phyloP scores from a whole-genome alignment of 768 basidiomycete species.

The Russula virescens region DNA sequence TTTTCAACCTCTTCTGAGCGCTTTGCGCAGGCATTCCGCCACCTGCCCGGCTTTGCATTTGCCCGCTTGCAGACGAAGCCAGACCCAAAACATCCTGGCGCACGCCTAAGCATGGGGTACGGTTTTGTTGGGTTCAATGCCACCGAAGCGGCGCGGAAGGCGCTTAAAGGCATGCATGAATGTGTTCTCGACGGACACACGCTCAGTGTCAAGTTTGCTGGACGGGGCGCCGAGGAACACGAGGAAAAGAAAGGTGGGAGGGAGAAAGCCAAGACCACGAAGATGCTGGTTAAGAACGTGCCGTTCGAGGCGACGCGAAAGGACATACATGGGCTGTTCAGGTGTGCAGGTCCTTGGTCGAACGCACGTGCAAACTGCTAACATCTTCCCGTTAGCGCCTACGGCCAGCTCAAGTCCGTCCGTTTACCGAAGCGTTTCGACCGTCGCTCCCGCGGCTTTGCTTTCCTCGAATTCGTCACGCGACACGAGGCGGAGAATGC shows the following conservation, averaged over 20 bases:
- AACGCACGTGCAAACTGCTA: not conserved
- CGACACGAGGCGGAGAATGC: slow-evolving; percentile 88
- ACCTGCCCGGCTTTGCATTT: slow-evolving; percentile 76
- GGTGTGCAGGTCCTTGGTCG: slow-evolving; percentile 42
- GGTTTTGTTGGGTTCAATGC: slow-evolving; percentile 92
- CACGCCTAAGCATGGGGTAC: slow-evolving; percentile 87
- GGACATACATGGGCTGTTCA: slow-evolving; percentile 84
- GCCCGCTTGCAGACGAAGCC: slow-evolving; percentile 89
- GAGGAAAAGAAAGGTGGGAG: slow-evolving; percentile 35
- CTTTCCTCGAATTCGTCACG: slow-evolving; percentile 91
- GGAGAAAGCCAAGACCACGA: slow-evolving; percentile 58
- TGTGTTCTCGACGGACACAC: slow-evolving; percentile 84
- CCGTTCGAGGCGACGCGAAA: slow-evolving; percentile 95
- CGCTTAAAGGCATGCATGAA: slow-evolving; percentile 70
- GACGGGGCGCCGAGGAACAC: slow-evolving; percentile 65
- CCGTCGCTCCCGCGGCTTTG: slow-evolving; percentile 85
- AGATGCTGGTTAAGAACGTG: slow-evolving; percentile 97
- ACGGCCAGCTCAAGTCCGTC: slow-evolving; percentile 91
- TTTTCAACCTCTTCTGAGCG: slow-evolving; percentile 82
- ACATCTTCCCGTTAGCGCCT: slow-evolving; percentile 47
- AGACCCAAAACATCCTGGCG: slow-evolving; percentile 63
- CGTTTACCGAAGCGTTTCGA: slow-evolving; percentile 92
- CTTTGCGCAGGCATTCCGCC: slow-evolving; percentile 60
- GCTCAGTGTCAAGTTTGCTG: slow-evolving; percentile 80
- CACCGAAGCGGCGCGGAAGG: slow-evolving; percentile 64